Evolutionary conservation across 805 yeast species (phyloP).

Genomic region (Metahyphopichia silvanorum): DNA sequence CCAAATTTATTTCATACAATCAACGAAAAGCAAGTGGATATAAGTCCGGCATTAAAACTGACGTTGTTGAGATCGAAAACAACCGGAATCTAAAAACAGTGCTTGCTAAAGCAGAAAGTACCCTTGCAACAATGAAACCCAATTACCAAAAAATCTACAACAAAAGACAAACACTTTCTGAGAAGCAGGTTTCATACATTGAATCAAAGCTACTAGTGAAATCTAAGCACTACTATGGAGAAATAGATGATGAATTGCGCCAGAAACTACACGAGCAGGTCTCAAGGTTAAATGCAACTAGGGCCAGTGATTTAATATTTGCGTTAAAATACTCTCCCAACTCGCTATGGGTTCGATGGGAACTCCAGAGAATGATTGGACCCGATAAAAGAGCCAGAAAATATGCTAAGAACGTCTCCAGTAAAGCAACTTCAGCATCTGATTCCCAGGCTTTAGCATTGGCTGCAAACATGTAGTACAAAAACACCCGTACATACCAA

Average conservation of each 20-base stretch:
- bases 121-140: conserved; percentile 1
- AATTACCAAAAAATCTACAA: background rate
- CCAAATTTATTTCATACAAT: background rate
- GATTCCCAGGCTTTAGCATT: too few relatives aligned
- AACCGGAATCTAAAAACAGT: conserved; percentile 13
- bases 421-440: too few relatives aligned
- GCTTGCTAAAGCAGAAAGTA: conserved; percentile 15
- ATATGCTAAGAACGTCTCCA: background rate
- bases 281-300: conserved; percentile 4
- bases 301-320: conserved; percentile 25
- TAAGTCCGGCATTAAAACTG: background rate
- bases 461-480: too few relatives aligned
- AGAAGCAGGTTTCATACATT: conserved; percentile 12
- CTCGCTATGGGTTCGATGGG: conserved; percentile 28
- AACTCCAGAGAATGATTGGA: conserved; percentile 25
- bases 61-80: conserved; percentile 4
- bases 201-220: conserved; percentile 7
- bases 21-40: conserved; percentile 1
- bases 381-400: conserved; percentile 11
- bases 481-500: background rate
- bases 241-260: conserved; percentile 3
- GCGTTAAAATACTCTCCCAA: conserved; percentile 24
- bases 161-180: conserved; percentile 5
- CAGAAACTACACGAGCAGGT: conserved; percentile 10
- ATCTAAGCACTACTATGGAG: conserved; percentile 6